phyloP scores from a whole-genome alignment of 2,329 filamentous ascomycete species.

The Penicillium hordei region DNA sequence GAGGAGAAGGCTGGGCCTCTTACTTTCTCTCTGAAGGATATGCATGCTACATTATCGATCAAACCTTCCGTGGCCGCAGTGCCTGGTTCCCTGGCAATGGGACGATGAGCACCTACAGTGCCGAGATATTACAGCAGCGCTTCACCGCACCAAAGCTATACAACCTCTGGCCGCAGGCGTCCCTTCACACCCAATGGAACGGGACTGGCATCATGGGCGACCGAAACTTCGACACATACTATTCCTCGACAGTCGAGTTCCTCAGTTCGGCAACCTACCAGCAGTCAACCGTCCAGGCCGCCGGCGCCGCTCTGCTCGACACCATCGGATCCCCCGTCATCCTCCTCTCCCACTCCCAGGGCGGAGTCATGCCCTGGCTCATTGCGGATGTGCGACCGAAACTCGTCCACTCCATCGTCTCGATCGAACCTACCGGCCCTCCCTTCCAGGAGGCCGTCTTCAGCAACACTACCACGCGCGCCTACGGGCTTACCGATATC shows the following conservation, averaged over 20 bases:
- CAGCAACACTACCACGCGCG: constrained; percentile 33
- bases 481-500: constrained; percentile 52
- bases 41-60: constrained; percentile 47
- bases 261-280: constrained; percentile 16
- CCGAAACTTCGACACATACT: constrained; percentile 51
- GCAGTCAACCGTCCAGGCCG: constrained; percentile 37
- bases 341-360: constrained; percentile 53
- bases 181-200: constrained; percentile 47
- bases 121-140: constrained; percentile 28
- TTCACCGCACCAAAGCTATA: constrained; percentile 39
- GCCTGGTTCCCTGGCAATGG: constrained; percentile 25
- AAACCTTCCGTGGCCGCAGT: constrained; percentile 40
- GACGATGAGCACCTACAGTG: constrained; percentile 16
- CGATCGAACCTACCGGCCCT: constrained; percentile 54
- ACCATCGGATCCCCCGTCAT: constrained; percentile 43
- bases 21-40: constrained; percentile 50
- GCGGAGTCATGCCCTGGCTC: constrained; percentile 49
- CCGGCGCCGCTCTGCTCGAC: constrained; percentile 47
- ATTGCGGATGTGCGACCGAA: constrained; percentile 51
- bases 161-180: constrained; percentile 44
- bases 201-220: constrained; percentile 42
- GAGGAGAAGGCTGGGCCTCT: constrained; percentile 49
- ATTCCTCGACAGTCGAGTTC: constrained; percentile 33
- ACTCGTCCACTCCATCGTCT: constrained; percentile 50
- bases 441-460: constrained; percentile 50